Evolutionary conservation across 768 basidiomycete species (phyloP), one percentile per base, ranked within the genome.

Genomic region (Tremella fuciformis): DNA sequence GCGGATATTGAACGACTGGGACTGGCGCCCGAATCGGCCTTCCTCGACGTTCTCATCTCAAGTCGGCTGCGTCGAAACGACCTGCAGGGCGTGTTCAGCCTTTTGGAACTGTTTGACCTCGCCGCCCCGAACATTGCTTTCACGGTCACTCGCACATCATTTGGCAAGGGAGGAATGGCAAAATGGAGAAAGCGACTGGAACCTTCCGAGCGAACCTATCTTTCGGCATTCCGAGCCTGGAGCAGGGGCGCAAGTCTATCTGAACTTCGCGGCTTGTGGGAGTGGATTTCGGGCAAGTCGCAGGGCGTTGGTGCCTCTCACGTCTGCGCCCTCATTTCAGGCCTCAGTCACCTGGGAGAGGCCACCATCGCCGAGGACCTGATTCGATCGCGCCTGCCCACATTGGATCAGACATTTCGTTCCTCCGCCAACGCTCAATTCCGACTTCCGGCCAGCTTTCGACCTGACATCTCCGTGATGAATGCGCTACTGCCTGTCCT

Each of bases 31-130:
- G 40, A 44, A 16, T 46, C 58, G 15, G 57, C 26, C 21, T 22
- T 66, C 34, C 41, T 63, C 15, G 59, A 66, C 41, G 65, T 54
- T 7, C 37, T 66, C 47, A 44, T 66, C 19, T 34, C 48, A 18
- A 18, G 62, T 13, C 19, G 65, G 37, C 18, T 66, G 25, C 50
- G 60, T 19, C 34, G 50, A n/a, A 37, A 38, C 50, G 65, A 66
- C 47, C 15, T 40, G 4, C 22, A 15, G 9, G 61, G 58, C 8
- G 61, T 55, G 2, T 29, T 53, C 22, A 25, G 37, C 1, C 54
- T 66, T 8, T 25, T 59, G 39, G 29, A 46, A 46, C n/a, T n/a
- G 42, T 46, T 46, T 46, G 42, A 46, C 42, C 42, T 46, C 42
- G 42, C n/a, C 22, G 6, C 6, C 16, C 42, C 42, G 7, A 34